Evolutionary conservation across 2,329 filamentous ascomycete genomes (phyloP).

Genomic region (Paracamarosporium sp.): DNA sequence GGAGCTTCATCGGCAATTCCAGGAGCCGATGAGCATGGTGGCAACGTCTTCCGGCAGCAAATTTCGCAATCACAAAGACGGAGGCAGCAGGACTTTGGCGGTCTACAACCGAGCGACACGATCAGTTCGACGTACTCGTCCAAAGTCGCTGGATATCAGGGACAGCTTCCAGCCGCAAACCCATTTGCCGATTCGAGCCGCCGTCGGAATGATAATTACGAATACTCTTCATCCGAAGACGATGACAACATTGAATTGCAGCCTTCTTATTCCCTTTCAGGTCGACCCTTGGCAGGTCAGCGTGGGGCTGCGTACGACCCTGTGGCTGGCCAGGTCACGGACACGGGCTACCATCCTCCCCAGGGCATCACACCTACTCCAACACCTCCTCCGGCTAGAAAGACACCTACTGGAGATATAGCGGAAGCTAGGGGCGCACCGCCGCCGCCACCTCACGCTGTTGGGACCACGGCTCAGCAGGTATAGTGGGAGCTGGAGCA

Average conservation of each 20-base stretch:
- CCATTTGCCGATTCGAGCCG: conserved; percentile 34
- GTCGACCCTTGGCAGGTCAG: conserved; percentile 15
- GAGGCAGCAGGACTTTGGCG: conserved; percentile 34
- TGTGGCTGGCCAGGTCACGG: conserved; percentile 38
- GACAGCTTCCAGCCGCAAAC: conserved; percentile 39
- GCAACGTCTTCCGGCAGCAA: conserved; percentile 49
- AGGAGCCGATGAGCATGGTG: conserved; percentile 23
- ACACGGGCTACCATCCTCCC: conserved; percentile 44
- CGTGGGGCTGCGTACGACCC: conserved; percentile 37
- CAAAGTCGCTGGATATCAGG: conserved; percentile 40
- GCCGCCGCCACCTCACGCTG: conserved; percentile 35
- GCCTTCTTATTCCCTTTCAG: conserved; percentile 29
- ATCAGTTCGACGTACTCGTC: conserved; percentile 37
- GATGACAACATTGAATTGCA: conserved; percentile 47
- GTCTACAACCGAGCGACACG: conserved; percentile 41
- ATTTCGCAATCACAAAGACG: conserved; percentile 46
- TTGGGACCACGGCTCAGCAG: conserved; percentile 36
- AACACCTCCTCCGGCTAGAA: conserved; percentile 37
- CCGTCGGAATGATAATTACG: conserved; percentile 42
- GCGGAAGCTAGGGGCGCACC: conserved; percentile 31
- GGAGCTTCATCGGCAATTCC: conserved; percentile 33
- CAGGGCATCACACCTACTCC: conserved; percentile 37
- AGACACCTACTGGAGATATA: conserved; percentile 34
- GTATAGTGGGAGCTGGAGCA: conserved; percentile 19
- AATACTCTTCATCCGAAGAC: conserved; percentile 48